A percentile compares a stretch with the other conserved stretches of the same genome.
Conservation (phyloP, 2,329 filamentous ascomycete species). For the Didymellaceae sp. region DNA sequence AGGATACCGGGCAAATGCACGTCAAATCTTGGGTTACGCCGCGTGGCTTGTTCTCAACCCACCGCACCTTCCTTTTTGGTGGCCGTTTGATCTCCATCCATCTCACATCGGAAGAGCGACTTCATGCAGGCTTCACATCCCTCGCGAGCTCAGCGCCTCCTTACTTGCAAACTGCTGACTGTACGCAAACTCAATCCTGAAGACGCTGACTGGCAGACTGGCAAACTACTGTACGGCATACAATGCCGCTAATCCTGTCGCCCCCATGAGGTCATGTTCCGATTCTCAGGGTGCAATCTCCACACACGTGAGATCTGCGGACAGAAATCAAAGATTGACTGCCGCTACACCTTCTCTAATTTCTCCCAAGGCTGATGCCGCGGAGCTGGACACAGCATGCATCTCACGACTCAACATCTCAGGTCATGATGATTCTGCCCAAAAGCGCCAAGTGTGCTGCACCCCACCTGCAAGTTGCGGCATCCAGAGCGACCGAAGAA, state of each 20-base stretch:
- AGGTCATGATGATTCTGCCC: constrained; percentile 24
- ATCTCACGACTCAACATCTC: constrained; percentile 10
- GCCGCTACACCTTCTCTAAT: constrained; percentile 14
- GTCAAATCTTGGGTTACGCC: constrained; percentile 19
- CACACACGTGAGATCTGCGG: constrained; percentile 8
- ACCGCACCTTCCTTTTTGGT: constrained; percentile 24
- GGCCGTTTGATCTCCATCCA: constrained; percentile 15
- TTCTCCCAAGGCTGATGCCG: constrained; percentile 1
- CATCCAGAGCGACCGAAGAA: constrained; percentile 36
- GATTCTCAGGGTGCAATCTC: constrained; percentile 9
- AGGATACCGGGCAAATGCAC: constrained; percentile 4
- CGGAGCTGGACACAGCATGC: constrained; percentile 7
- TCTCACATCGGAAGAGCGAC: constrained; percentile 16
- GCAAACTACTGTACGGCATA: not conserved
- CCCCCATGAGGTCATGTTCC: constrained; percentile 11
- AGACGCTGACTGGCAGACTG: constrained; percentile 10
- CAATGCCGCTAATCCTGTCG: constrained; percentile 13
- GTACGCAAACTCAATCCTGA: constrained; percentile 8
- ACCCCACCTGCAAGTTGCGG: constrained; percentile 18
- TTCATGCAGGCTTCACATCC: constrained; percentile 10
- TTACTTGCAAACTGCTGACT: constrained; percentile 5
- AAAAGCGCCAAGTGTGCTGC: constrained; percentile 20
- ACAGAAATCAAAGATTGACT: constrained; percentile 1
- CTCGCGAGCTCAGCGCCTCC: constrained; percentile 4
- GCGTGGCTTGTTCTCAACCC: constrained; percentile 15